Evolutionary conservation across 176 grass and related monocot species (phyloP), one percentile per base, ranked within the genome.

Genomic region (Musa beccarii): DNA sequence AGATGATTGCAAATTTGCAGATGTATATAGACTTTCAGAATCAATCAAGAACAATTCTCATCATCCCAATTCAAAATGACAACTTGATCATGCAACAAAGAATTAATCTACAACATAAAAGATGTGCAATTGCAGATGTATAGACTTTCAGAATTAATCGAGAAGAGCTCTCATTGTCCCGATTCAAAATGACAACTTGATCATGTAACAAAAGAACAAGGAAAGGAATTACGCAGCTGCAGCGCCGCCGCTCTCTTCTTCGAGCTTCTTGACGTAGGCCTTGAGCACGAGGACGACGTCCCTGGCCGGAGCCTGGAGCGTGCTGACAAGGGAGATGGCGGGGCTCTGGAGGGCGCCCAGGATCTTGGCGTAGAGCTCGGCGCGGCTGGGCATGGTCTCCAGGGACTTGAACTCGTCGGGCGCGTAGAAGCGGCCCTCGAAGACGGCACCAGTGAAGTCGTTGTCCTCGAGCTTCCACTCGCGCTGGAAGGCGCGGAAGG

Each of bases 401-500:
- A 96, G 89, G 49, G 87, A 43, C 67, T 78, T 67, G 79, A 97
- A 97, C 72, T 97, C 90, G 76, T 97, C 90, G 11, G 93, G 93
- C 0, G 79, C 87, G 62, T 97, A 97, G 79, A 97, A 89, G 1
- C 81, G 84, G 16, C 93, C 93, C 86, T 97, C 90, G 79, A 81
- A 92, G 29, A 97, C 93, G 56, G 93, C 93, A 66, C 93, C 90
- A 16, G 87, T 90, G 87, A 97, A 97, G 80, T 93, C 93, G 76
- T 97, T 93, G 65, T 92, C 83, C 66, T 92, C 87, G 22, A 97
- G 81, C 69, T 79, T 77, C 81, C 86, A 87, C 75, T 93, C 88
- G 83, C 85, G 93, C 78, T 99, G 95, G 86, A 99, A 99, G 81
- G 82, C 83, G 68, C 90, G 88, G 84, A 91, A 98, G 11, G 95